These are phyloP conservation scores for Dentiscutata heterogama DNA, from an alignment of 371 early-diverging fungal species.

Conservation along the genomic window DNA sequence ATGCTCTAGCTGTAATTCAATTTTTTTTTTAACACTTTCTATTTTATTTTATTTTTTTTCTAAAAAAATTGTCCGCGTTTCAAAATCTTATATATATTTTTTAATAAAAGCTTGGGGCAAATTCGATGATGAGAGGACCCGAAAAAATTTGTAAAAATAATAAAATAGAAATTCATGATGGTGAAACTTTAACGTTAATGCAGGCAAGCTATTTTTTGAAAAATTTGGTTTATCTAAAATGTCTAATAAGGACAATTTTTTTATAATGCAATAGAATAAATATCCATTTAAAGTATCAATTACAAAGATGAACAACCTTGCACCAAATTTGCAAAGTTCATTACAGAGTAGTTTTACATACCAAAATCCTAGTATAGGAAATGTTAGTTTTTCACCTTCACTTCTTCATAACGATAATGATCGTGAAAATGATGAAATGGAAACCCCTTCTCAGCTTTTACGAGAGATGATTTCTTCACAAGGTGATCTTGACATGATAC, in stretches of 20 bases:
- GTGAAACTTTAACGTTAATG: slow-evolving; percentile 31
- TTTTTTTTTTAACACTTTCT: not conserved
- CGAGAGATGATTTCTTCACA: slow-evolving; percentile 15
- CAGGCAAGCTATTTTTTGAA: not conserved
- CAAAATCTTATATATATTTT: not conserved
- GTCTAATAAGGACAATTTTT: too few relatives aligned
- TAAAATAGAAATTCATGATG: slow-evolving; percentile 17
- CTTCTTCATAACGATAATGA: not conserved
- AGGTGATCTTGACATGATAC: not conserved
- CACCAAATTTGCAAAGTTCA: not conserved
- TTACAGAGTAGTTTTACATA: not conserved
- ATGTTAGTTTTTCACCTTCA: not conserved
- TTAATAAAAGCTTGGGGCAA: slow-evolving; percentile 19
- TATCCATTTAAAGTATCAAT: slow-evolving; percentile 31
- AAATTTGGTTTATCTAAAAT: not conserved
- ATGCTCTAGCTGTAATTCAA: slow-evolving; percentile 16
- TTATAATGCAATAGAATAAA: not conserved
- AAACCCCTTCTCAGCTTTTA: slow-evolving; percentile 1
- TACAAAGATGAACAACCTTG: not conserved
- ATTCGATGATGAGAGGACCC: slow-evolving; percentile 22
- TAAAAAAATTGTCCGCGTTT: not conserved
- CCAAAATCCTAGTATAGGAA: not conserved
- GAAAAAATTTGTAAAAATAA: slow-evolving; percentile 30
- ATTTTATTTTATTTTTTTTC: not conserved
- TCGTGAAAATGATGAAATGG: not conserved